Percentiles rank a stretch among this genome's conserved stretches.
phyloP scores from a whole-genome alignment of 352 stramenopile species.

The Phytophthora citrophthora region DNA sequence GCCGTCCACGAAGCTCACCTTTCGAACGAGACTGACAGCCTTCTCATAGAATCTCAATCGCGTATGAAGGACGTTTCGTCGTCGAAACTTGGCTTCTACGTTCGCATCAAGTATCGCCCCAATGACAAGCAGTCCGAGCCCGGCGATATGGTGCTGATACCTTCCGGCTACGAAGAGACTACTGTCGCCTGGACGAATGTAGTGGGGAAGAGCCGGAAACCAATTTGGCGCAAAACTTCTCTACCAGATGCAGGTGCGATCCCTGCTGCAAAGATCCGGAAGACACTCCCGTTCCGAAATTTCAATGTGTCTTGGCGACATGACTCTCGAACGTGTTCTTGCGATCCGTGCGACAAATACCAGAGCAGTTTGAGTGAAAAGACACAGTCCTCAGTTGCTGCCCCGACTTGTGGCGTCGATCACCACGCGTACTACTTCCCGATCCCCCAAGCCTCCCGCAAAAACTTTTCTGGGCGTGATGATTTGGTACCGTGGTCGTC shows the following conservation, averaged over 20 bases:
- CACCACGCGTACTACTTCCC: conserved; percentile 88
- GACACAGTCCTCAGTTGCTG: conserved; percentile 1
- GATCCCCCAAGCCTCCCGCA: conserved; percentile 73
- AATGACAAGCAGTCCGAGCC: conserved; percentile 71
- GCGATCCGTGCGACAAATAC: conserved; percentile 52
- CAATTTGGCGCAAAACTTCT: conserved; percentile 58
- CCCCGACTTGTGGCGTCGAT: conserved; percentile 60
- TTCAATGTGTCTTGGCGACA: conserved; percentile 85
- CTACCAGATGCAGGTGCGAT: conserved; percentile 23
- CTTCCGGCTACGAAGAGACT: conserved; percentile 68
- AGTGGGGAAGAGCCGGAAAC: conserved; percentile 61
- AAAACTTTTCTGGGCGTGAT: conserved; percentile 78
- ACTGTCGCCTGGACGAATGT: conserved; percentile 78
- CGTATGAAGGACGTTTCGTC: conserved; percentile 65
- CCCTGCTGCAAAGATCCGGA: conserved; percentile 55
- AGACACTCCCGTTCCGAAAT: conserved; percentile 76
- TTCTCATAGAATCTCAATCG: conserved; percentile 67
- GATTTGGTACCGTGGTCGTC: conserved; percentile 79
- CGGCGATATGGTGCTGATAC: conserved; percentile 66
- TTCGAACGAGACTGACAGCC: conserved; percentile 53
- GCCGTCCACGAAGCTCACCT: conserved; percentile 78
- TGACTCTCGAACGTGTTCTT: conserved; percentile 52
- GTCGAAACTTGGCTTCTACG: conserved; percentile 72
- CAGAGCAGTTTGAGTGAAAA: conserved; percentile 21
- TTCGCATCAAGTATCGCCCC: conserved; percentile 79